Base-by-base conservation (phyloP, 768 basidiomycete species). In the Kwoniella sp. region DNA sequence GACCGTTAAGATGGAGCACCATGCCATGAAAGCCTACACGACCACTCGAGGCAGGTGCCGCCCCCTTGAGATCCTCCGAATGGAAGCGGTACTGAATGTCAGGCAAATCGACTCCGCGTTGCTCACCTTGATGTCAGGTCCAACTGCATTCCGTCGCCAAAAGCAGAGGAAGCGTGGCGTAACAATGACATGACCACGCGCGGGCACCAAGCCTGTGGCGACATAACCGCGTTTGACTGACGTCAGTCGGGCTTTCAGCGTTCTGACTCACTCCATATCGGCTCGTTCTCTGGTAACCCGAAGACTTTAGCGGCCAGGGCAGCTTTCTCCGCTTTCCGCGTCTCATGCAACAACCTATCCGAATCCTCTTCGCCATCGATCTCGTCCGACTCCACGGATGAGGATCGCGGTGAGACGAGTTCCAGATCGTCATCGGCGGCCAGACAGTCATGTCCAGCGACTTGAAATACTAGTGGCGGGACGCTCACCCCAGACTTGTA, bases 1-100 rank as follows among this genome's bases (percentile, higher is more conserved):
- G 78, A n/a, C 79, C 80, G 26, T 77, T 75, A 9, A 82, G 71
- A 41, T 78, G 71, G 10, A 84, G 58, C 5, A 73, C 61, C 42
- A 83, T 59, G 5, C 79, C 80, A 52, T 57, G 56, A 46, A 60
- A 57, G 15, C 57, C 50, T 14, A 66, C 60, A n/a, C 65, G 51
- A 5, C 53, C 47, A n/a, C 53, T 46, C n/a, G 62, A 63, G 41
- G 77, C 75, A 2, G 72, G 59, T 39, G 73, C 75, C 12, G 78
- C 78, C 29, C 68, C 59, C 47, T 78, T 77, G 53, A 83, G 53
- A 28, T 71, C 73, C 3, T 73, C 63, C 22, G 77, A 52, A 5
- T 77, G 72, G 59, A 82, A 71, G 9, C 81, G 81, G 37, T 71
- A 72, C 70, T 75, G 43, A 20, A 44, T 38, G 31, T 3, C 22